phyloP scores from a whole-genome alignment of 257 asterid genomes.

The Scutellaria galericulata region DNA sequence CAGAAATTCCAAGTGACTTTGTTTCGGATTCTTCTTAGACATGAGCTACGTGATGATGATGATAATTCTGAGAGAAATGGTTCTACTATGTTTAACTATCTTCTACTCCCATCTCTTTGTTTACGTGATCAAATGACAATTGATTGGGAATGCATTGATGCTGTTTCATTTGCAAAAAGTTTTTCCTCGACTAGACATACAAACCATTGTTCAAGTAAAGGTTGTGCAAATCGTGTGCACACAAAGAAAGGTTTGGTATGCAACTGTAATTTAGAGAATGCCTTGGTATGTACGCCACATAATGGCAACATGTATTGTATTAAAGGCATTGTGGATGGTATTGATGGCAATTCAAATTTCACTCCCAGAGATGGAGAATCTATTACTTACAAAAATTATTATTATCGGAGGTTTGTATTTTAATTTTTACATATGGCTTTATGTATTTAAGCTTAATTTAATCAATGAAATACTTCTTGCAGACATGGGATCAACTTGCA shows the following conservation, averaged over 20 bases:
- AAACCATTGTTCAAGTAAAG: constrained; percentile 25
- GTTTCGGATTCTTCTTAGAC: constrained; percentile 59
- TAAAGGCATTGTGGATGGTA: constrained; percentile 45
- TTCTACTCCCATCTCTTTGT: constrained; percentile 62
- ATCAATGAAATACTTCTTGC: constrained; percentile 27
- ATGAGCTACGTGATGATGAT: constrained; percentile 40
- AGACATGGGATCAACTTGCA: constrained; percentile 63
- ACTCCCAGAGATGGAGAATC: constrained; percentile 42
- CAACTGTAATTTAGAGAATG: constrained; percentile 59
- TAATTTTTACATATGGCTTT: neutral
- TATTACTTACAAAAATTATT: constrained; percentile 56
- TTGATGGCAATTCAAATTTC: constrained; percentile 54
- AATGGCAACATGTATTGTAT: constrained; percentile 56
- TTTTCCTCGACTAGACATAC: constrained; percentile 31
- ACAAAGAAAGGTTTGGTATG: constrained; percentile 62
- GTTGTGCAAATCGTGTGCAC: constrained; percentile 37
- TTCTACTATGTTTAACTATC: constrained; percentile 51
- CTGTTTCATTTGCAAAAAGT: constrained; percentile 37
- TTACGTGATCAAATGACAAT: constrained; percentile 31
- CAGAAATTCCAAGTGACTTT: constrained; percentile 62
- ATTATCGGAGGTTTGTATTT: constrained; percentile 48
- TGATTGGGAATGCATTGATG: constrained; percentile 58
- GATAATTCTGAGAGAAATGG: constrained; percentile 33
- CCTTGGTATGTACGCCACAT: constrained; percentile 76
- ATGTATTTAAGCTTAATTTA: neutral